Evolutionary conservation across 2,329 filamentous ascomycete genomes (phyloP).

Genomic region (Ophiostoma fasciatum): DNA sequence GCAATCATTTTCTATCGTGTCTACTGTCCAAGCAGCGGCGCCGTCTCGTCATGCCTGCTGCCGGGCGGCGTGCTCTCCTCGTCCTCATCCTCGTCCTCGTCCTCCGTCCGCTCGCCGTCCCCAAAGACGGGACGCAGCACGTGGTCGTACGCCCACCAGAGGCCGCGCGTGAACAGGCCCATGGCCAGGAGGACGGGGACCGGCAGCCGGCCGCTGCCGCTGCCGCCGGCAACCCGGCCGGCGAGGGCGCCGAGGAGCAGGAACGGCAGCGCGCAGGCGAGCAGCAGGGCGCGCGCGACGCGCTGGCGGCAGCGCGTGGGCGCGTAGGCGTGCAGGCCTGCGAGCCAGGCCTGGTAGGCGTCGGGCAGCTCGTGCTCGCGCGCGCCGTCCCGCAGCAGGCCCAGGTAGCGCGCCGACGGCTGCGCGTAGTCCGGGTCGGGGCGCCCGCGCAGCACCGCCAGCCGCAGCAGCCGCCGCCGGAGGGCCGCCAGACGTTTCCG

Average conservation of each 20-base stretch:
- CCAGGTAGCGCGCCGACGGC: conserved; percentile 69
- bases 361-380: conserved; percentile 64
- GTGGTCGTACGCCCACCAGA: conserved; percentile 31
- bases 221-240: conserved; percentile 27
- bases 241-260: conserved; percentile 24
- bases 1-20: too few relatives aligned
- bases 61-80: neutral
- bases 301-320: conserved; percentile 52
- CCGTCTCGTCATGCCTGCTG: too few relatives aligned
- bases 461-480: conserved; percentile 20
- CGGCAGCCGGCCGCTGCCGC: conserved; percentile 31
- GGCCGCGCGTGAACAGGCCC: conserved; percentile 33
- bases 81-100: conserved; percentile 12
- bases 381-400: conserved; percentile 65
- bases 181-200: conserved; percentile 44
- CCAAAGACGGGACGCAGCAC: conserved; percentile 53
- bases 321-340: conserved; percentile 52
- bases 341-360: conserved; percentile 63
- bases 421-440: conserved; percentile 62
- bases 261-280: conserved; percentile 41
- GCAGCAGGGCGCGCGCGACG: conserved; percentile 49
- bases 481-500: too few relatives aligned
- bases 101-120: conserved; percentile 60
- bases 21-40: neutral
- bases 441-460: conserved; percentile 33